These are phyloP conservation scores for Anisodus acutangulus DNA, from an alignment of 257 asterid species.

Conservation along the genomic window DNA sequence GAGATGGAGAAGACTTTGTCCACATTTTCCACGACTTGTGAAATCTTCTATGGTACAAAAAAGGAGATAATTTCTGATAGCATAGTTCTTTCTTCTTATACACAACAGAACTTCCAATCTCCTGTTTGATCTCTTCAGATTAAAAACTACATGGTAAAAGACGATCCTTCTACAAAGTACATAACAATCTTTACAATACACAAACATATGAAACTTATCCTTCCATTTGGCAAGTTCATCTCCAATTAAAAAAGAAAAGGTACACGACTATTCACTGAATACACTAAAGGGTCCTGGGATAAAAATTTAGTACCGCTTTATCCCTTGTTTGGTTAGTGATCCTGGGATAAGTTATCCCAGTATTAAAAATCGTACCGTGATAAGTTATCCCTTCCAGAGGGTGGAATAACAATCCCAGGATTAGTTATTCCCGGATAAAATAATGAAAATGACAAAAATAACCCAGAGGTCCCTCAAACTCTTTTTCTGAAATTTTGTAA, in stretches of 20 bases:
- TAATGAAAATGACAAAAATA: too few relatives aligned
- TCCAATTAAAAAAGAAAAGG: neutral
- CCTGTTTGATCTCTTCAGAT: neutral
- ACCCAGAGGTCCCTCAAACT: neutral
- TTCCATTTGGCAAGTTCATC: conserved; percentile 2
- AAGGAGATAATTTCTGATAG: neutral
- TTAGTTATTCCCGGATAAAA: too few relatives aligned
- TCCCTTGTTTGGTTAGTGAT: too few relatives aligned
- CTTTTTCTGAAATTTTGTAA: too few relatives aligned
- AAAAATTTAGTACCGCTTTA: too few relatives aligned
- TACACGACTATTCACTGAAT: neutral
- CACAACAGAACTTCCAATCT: neutral
- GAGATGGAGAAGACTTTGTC: neutral
- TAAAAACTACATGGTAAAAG: neutral
- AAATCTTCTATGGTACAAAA: neutral
- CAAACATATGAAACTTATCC: neutral
- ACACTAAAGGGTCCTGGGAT: too few relatives aligned
- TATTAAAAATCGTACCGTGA: too few relatives aligned
- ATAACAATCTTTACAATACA: neutral
- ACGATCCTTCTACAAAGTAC: neutral
- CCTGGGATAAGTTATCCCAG: too few relatives aligned
- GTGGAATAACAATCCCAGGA: too few relatives aligned
- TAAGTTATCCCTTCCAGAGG: too few relatives aligned
- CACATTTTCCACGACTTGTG: neutral
- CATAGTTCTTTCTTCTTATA: neutral